These are phyloP conservation scores for Pittosporum tobira DNA, from an alignment of 129 eudicot genomes.

Conservation along the genomic window DNA sequence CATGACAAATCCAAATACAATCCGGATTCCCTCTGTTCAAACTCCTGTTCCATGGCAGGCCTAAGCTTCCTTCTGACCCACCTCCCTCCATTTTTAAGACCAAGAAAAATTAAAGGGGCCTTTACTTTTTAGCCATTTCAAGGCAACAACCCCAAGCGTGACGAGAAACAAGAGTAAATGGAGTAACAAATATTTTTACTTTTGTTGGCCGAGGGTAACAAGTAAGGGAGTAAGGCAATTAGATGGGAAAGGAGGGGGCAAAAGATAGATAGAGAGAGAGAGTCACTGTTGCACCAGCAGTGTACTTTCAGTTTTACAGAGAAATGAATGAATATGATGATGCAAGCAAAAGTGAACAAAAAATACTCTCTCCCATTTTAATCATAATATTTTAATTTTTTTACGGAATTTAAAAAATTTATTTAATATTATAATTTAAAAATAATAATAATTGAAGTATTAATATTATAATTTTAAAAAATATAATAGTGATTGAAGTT, in stretches of 20 bases:
- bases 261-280: background rate
- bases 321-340: slow-evolving; percentile 17
- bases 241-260: slow-evolving; percentile 1
- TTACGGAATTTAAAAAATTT: too few relatives aligned
- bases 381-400: too few relatives aligned
- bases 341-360: slow-evolving; percentile 20
- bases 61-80: too few relatives aligned
- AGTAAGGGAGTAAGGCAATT: slow-evolving; percentile 28
- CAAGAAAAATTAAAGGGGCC: background rate
- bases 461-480: too few relatives aligned
- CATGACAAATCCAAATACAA: slow-evolving; percentile 34
- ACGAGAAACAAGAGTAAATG: slow-evolving; percentile 28
- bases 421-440: too few relatives aligned
- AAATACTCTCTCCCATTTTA: too few relatives aligned
- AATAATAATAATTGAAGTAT: too few relatives aligned
- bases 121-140: slow-evolving; percentile 3
- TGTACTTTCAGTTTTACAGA: slow-evolving; percentile 10
- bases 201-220: slow-evolving; percentile 22
- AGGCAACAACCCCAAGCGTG: slow-evolving; percentile 8
- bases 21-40: slow-evolving; percentile 36
- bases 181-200: slow-evolving; percentile 28
- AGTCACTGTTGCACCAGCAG: slow-evolving; percentile 23
- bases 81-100: slow-evolving; percentile 6
- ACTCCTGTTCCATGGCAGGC: slow-evolving; percentile 33
- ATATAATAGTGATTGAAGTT: too few relatives aligned